Evolutionary conservation across 371 early-diverging fungal species (phyloP).

Genomic region (Apophysomyces sp.): DNA sequence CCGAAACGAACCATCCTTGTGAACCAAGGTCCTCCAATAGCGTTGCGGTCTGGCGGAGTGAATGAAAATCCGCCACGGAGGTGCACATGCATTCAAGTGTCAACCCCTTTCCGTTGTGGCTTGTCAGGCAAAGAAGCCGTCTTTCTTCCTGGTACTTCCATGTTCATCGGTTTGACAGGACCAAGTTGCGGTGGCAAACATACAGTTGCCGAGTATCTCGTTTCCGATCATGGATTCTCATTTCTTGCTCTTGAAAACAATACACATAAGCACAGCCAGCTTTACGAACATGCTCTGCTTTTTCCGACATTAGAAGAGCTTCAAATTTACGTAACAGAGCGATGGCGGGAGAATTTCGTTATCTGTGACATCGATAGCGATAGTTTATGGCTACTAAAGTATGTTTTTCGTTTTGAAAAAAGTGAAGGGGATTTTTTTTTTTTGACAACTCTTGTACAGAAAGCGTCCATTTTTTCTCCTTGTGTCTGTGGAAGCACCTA

Average conservation of each 20-base stretch:
- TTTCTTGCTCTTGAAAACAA: neutral
- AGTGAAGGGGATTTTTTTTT: neutral
- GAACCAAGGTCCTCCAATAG: too few relatives aligned
- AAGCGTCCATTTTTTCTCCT: conserved; percentile 90
- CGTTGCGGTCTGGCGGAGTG: too few relatives aligned
- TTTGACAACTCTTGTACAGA: conserved; percentile 19
- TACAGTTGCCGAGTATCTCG: conserved; percentile 63
- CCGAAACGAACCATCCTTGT: too few relatives aligned
- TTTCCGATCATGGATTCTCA: conserved; percentile 24
- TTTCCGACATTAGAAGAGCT: conserved; percentile 55
- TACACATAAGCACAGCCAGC: neutral
- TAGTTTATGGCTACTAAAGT: conserved; percentile 33
- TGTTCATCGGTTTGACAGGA: conserved; percentile 82
- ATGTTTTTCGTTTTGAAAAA: conserved; percentile 3
- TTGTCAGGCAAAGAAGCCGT: neutral
- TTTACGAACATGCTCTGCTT: conserved; percentile 8
- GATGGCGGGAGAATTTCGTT: conserved; percentile 73
- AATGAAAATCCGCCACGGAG: too few relatives aligned
- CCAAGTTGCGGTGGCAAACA: conserved; percentile 74
- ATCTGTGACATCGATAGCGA: conserved; percentile 57
- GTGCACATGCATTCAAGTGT: too few relatives aligned
- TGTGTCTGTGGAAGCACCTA: conserved; percentile 82
- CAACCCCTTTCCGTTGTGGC: neutral
- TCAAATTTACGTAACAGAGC: conserved; percentile 60
- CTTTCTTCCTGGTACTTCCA: conserved; percentile 14